Evolutionary conservation across 768 basidiomycete genomes (phyloP), one percentile per base, ranked within the genome.

Genomic region (Suillus brevipes): DNA sequence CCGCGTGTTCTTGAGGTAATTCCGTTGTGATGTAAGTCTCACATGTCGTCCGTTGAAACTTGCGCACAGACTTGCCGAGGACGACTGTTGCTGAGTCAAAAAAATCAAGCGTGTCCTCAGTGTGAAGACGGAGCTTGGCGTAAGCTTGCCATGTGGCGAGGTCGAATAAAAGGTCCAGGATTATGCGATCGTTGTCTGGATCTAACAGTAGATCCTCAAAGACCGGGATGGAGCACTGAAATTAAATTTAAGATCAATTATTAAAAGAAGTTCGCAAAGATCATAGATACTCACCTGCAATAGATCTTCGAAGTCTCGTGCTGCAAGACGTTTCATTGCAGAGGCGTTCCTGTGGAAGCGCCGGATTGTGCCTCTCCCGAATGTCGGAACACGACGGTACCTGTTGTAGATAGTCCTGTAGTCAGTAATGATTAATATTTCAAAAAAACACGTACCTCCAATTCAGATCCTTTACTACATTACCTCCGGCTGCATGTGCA

Each of bases 181-280:
- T 53, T 3, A 66, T 63, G 74, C 62, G 3, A 1, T 50, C 14
- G 2, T 50, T 25, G 53, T 77, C 64, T 0, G 50, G 63, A n/a
- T 71, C 67, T 8, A 69, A 67, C 2, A 81, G 68, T 0, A 82
- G 73, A 6, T 73, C 78, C 16, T 81, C 77, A 50, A 81, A 79
- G 13, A 72, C 75, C 2, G 81, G 78, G 8, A 80, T 67, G 0
- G 75, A 68, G 49, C 77, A 77, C 78, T 79, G 60, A 31, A 25
- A 18, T 55, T 23, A 25, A 60, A 49, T 64, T 23, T 57, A 6
- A 43, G 45, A 42, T 57, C 6, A 42, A 7, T 20, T 45, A 38
- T 13, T 16, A 42, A 42, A 42, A 16, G 37, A 56, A 45, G 9
- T 31, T 25, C 23, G 37, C 6, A n/a, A 40, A 8, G 10, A 37